These are phyloP conservation scores for Cercospora brassicicola DNA, from an alignment of 2,329 filamentous ascomycete genomes.

Conservation along the genomic window DNA sequence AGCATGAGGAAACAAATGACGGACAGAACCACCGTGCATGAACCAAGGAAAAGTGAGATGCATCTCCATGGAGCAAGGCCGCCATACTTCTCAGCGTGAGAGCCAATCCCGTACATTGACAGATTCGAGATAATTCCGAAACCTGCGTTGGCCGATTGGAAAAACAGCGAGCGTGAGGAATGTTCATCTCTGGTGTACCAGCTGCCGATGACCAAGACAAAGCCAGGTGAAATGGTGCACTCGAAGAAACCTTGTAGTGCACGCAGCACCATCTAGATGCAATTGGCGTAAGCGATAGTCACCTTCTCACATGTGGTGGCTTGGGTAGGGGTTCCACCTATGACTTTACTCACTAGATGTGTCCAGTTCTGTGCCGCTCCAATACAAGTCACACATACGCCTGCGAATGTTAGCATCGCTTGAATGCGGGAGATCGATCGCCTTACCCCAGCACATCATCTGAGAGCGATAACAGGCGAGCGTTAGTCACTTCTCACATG, in stretches of 20 bases:
- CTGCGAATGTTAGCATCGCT: conserved; percentile 4
- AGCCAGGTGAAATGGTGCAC: conserved; percentile 42
- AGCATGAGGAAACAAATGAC: conserved; percentile 34
- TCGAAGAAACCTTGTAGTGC: conserved; percentile 43
- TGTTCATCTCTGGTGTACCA: conserved; percentile 43
- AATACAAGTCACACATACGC: conserved; percentile 34
- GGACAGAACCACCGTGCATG: conserved; percentile 30
- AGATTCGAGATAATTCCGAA: conserved; percentile 37
- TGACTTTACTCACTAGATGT: conserved; percentile 24
- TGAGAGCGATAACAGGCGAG: background rate
- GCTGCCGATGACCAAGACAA: conserved; percentile 39
- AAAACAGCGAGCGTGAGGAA: conserved; percentile 40
- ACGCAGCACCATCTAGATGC: conserved; percentile 36
- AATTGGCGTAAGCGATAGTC: too few species aligned
- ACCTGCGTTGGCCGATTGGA: conserved; percentile 42
- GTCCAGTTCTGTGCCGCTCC: conserved; percentile 38
- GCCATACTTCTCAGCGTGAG: conserved; percentile 28
- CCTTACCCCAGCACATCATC: conserved; percentile 39
- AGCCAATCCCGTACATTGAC: conserved; percentile 34
- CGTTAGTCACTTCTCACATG: too few species aligned
- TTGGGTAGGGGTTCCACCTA: too few species aligned
- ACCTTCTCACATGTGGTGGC: too few species aligned
- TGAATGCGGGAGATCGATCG: background rate
- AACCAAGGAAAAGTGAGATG: conserved; percentile 35
- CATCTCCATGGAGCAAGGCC: conserved; percentile 34